A percentile compares a stretch with the other conserved stretches of the same genome.
Conservation (phyloP, 1,284 basidiomycete genomes). For the Cystobasidium slooffiae region DNA sequence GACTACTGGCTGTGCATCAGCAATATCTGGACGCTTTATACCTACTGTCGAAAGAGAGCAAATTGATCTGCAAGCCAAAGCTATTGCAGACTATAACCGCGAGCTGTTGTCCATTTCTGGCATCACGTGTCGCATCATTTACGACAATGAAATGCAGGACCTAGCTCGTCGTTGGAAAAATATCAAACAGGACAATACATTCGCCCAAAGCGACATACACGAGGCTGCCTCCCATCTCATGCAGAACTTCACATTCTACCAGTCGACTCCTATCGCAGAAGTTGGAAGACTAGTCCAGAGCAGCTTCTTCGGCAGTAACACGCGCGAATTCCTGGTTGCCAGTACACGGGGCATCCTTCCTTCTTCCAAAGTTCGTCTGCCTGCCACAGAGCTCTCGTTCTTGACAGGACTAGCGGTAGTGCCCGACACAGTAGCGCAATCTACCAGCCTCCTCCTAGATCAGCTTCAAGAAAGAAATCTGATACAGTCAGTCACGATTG, state of each 20-base stretch:
- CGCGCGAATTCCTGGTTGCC: conserved; percentile 70
- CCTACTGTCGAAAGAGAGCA: conserved; percentile 95
- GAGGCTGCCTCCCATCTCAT: conserved; percentile 78
- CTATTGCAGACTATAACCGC: conserved; percentile 70
- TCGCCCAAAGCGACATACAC: conserved; percentile 46
- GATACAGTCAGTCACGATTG: conserved; percentile 80
- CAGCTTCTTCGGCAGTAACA: conserved; percentile 75
- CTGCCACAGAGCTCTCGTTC: conserved; percentile 77
- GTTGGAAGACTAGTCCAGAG: conserved; percentile 79
- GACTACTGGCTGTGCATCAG: conserved; percentile 86
- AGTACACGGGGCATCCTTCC: conserved; percentile 77
- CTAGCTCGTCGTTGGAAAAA: conserved; percentile 58
- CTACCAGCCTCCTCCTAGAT: conserved; percentile 70
- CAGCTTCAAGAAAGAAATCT: conserved; percentile 70
- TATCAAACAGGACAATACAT: conserved; percentile 18
- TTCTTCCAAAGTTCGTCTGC: conserved; percentile 74
- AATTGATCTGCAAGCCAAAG: conserved; percentile 56
- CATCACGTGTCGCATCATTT: conserved; percentile 77
- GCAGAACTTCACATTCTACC: conserved; percentile 84
- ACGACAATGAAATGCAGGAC: conserved; percentile 76
- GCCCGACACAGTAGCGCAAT: conserved; percentile 68
- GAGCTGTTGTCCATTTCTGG: conserved; percentile 80
- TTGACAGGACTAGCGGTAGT: conserved; percentile 79
- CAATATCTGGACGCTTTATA: conserved; percentile 89
- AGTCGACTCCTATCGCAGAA: conserved; percentile 82